Evolutionary conservation across 306 rosid species (phyloP).

Genomic region (Boehmeria nivea): DNA sequence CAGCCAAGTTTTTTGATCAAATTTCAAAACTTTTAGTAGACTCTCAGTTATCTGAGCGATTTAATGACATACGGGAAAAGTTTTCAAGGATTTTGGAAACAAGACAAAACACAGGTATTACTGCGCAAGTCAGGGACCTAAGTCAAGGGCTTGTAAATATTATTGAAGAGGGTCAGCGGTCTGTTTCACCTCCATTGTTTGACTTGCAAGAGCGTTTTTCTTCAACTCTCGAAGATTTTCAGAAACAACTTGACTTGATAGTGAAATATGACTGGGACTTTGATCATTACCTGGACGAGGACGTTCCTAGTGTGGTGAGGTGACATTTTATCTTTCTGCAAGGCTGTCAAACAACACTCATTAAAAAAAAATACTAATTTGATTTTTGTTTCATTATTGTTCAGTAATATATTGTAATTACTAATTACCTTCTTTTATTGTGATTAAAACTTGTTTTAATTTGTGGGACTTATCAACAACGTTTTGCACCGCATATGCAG

Average conservation of each 20-base stretch:
- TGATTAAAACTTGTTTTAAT: constrained; percentile 10
- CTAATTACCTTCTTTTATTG: constrained; percentile 10
- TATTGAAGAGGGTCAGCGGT: constrained; percentile 82
- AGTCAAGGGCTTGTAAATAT: constrained; percentile 80
- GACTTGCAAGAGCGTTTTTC: constrained; percentile 78
- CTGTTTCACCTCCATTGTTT: constrained; percentile 82
- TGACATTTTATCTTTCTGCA: constrained; percentile 65
- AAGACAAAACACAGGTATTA: constrained; percentile 54
- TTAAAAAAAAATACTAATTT: constrained; percentile 12
- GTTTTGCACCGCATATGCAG: constrained; percentile 34
- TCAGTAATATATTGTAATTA: constrained; percentile 1
- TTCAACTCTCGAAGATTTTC: constrained; percentile 86
- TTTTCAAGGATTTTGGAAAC: constrained; percentile 65
- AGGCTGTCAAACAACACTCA: too few relatives aligned
- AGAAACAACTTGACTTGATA: constrained; percentile 90
- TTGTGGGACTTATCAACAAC: too few relatives aligned
- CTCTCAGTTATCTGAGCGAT: constrained; percentile 65
- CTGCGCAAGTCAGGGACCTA: constrained; percentile 72
- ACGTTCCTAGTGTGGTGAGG: constrained; percentile 95
- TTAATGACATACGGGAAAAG: constrained; percentile 63
- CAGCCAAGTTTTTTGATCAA: constrained; percentile 68
- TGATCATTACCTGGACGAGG: constrained; percentile 92
- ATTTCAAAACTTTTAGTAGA: constrained; percentile 75
- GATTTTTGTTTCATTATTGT: constrained; percentile 8
- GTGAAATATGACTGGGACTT: constrained; percentile 98